These are phyloP conservation scores for Ocimum tenuiflorum DNA, from an alignment of 257 asterid genomes.

Conservation along the genomic window DNA sequence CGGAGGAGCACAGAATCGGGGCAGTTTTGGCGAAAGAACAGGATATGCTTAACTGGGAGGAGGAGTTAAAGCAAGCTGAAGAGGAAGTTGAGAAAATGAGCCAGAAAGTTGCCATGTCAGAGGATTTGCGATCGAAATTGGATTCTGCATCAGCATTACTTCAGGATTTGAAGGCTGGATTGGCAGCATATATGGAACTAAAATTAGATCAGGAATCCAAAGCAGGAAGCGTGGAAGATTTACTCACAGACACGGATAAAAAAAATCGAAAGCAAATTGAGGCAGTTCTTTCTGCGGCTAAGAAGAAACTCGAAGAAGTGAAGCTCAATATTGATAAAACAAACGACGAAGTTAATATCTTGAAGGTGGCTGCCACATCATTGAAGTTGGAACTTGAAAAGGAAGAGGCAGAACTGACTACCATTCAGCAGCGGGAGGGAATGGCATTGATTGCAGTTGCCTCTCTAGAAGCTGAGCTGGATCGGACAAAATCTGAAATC, in stretches of 20 bases:
- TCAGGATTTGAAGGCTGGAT: constrained; percentile 56
- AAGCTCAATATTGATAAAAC: constrained; percentile 62
- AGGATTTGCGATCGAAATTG: constrained; percentile 54
- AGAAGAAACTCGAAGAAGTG: constrained; percentile 72
- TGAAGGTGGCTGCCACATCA: constrained; percentile 64
- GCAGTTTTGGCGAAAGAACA: constrained; percentile 76
- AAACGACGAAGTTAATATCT: constrained; percentile 41
- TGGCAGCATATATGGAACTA: constrained; percentile 76
- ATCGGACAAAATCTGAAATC: constrained; percentile 58
- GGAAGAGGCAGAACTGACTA: constrained; percentile 51
- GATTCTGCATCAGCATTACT: constrained; percentile 55
- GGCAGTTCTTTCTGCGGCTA: constrained; percentile 47
- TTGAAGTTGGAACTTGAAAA: constrained; percentile 60
- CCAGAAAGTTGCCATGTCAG: constrained; percentile 40
- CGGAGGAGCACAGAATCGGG: constrained; percentile 81
- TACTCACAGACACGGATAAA: too few relatives aligned
- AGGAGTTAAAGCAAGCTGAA: constrained; percentile 65
- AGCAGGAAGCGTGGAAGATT: too few relatives aligned
- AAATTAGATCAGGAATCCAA: constrained; percentile 33
- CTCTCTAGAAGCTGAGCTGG: constrained; percentile 72
- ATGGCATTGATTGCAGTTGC: constrained; percentile 73
- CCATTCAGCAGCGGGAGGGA: constrained; percentile 69
- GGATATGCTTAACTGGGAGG: constrained; percentile 66
- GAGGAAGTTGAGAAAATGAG: constrained; percentile 56
- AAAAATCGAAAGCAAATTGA: too few relatives aligned